Base-by-base conservation (phyloP, 345 rosid species). In the Eucalyptus tenuipes region DNA sequence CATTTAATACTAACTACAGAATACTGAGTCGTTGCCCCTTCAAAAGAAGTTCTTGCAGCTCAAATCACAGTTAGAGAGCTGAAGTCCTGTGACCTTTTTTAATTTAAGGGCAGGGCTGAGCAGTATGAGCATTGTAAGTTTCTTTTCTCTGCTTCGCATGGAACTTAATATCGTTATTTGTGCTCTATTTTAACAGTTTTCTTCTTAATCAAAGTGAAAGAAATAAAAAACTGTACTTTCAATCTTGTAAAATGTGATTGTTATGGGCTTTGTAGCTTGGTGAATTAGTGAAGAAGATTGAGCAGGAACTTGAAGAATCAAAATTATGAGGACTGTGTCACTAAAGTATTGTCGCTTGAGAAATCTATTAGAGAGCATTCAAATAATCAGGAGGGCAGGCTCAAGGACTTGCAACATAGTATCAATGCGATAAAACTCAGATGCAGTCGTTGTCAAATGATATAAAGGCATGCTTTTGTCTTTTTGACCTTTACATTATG, bases 71-170 rank as follows among this genome's bases (percentile, higher is more conserved):
- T 87, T 98, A 90, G 98, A 90, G 98, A 98, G 90, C 95, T 97
- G 49, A 95, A 95, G 90, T 92, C 91, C 81, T 97, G 96, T 91
- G 99, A 97, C 81, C 94, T 98, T 87, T 95, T 98, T 88, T 91
- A 96, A 88, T 98, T 97, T 90, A 93, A 95, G 88, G 93, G 94
- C 91, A 94, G 98, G 89, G 98, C 97, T 85, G 97, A 98, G 93
- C 98, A 98, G 91, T 95, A 97, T 92, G 97, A 95, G 93, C 97
- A 96, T 91, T 98, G 95, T 88, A 97, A 97, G 99, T 98, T 98
- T 91, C 89, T 61, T 49, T 89, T 87, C 81, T 86, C 52, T 81
- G 87, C 87, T 87, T 37, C 87, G 5, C 85, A 12, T 55, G 31
- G 75, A 87, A n/a, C 49, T 15, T 52, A 42, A 50, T 45, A 47